phyloP scores from a whole-genome alignment of 1,139 yeast species.

The Chernovozyma sophiae-reginae region DNA sequence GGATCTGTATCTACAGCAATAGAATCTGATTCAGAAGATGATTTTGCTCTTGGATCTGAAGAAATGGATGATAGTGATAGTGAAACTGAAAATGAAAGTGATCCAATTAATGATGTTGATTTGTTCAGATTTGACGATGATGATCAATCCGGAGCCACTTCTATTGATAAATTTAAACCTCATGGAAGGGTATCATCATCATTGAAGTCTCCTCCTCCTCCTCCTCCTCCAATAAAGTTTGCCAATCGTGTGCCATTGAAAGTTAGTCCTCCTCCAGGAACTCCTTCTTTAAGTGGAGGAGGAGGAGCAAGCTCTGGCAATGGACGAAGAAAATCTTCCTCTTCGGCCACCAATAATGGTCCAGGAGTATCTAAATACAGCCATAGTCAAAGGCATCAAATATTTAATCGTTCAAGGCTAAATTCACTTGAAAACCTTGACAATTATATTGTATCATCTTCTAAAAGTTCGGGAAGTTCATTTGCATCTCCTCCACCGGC shows the following conservation, averaged over 20 bases:
- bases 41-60: slow-evolving; percentile 31
- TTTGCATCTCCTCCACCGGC: slow-evolving; percentile 30
- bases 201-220: background rate
- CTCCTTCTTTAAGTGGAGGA: slow-evolving; percentile 9
- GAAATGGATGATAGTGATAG: slow-evolving; percentile 10
- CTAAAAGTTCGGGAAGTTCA: slow-evolving; percentile 34
- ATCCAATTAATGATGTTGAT: slow-evolving; percentile 17
- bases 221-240: slow-evolving; percentile 36
- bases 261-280: slow-evolving; percentile 37
- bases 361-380: slow-evolving; percentile 13
- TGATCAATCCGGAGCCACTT: background rate
- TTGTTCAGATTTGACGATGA: slow-evolving; percentile 13
- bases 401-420: slow-evolving; percentile 39
- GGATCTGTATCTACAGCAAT: slow-evolving; percentile 24
- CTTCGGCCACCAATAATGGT: slow-evolving; percentile 12
- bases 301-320: slow-evolving; percentile 7
- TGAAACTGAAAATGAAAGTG: slow-evolving; percentile 10
- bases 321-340: slow-evolving; percentile 6
- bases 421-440: slow-evolving; percentile 43
- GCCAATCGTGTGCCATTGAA: slow-evolving; percentile 44
- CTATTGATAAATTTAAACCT: slow-evolving; percentile 4
- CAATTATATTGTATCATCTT: slow-evolving; percentile 39
- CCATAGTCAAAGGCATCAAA: slow-evolving; percentile 23
- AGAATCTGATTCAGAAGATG: slow-evolving; percentile 45
- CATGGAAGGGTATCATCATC: no score